Base-by-base conservation (phyloP, 1,139 yeast genomes). In the Lipomyces yarrowii region DNA sequence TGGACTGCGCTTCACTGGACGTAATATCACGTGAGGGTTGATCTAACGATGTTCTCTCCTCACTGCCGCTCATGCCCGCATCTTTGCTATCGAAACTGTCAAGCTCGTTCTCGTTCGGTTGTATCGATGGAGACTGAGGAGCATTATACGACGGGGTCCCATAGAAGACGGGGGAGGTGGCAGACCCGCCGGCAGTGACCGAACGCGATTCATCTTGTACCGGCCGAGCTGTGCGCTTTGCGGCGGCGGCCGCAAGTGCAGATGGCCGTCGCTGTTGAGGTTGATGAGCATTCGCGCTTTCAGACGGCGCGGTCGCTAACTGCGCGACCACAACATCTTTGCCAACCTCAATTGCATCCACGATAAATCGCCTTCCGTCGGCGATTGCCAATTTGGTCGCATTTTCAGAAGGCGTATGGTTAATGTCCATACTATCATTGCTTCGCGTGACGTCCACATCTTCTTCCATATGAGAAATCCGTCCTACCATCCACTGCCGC, bases 401-500 rank as follows among this genome's bases (percentile, higher is more conserved):
- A 21, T 3, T 32, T 15, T 46, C 53, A n/a, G 26, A 56, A 18
- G 52, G 35, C 26, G 39, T 30, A n/a, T 59, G 23, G 13, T 23
- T 46, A 6, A 35, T 21, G 4, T 39, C 61, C 10, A 52, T 23
- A 52, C 23, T 30, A 15, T 51, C 61, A 18, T 8, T 46, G 56
- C 61, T 48, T 30, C 35, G 26, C 33, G 23, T 61, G 21, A 23
- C 63, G 11, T 53, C 64, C n/a, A 32, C 48, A 35, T 64, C 66
- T 55, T 63, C 64, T 32, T 60, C 62, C 64, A 65, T 63, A 21
- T 46, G 51, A 8, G 60, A 13, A 30, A 65, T 63, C 13, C 68
- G 68, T 15, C 60, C 68, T 15, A 65, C 64, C 59, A 65, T 64
- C 68, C 68, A 65, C 21, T 65, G 64, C 10, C 67, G 56, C 11